phyloP scores from a whole-genome alignment of 1,284 basidiomycete species.

The Ceratobasidium sp. region DNA sequence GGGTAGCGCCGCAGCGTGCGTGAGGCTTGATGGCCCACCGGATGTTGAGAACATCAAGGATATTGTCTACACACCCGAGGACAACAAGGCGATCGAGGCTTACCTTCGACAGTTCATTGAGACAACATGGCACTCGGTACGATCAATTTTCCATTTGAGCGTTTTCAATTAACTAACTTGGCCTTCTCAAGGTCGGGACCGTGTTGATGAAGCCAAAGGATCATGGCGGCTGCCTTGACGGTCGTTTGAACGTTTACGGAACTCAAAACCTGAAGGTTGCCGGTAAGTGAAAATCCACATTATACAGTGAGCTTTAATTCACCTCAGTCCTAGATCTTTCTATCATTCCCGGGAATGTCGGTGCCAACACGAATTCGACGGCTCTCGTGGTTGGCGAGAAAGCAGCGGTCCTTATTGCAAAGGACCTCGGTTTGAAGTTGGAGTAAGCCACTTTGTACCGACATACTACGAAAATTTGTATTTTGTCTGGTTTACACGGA shows the following conservation, averaged over 20 bases:
- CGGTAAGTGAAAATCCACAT: constrained; percentile 44
- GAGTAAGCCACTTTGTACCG: no score
- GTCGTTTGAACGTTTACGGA: constrained; percentile 67
- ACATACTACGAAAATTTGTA: no score
- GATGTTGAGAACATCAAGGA: constrained; percentile 56
- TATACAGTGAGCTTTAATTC: not conserved
- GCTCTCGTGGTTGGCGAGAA: constrained; percentile 33
- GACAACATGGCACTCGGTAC: constrained; percentile 48
- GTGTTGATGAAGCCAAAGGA: constrained; percentile 69
- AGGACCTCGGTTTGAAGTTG: constrained; percentile 20
- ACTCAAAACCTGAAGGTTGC: constrained; percentile 64
- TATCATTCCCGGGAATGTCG: constrained; percentile 24
- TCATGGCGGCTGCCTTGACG: constrained; percentile 65
- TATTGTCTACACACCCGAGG: constrained; percentile 61
- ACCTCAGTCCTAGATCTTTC: constrained; percentile 16
- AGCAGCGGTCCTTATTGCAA: constrained; percentile 31
- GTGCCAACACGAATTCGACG: constrained; percentile 26
- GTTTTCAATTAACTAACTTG: not conserved
- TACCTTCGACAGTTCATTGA: constrained; percentile 50
- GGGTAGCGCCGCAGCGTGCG: constrained; percentile 55
- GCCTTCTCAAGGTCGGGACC: constrained; percentile 59
- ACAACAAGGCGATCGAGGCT: constrained; percentile 59
- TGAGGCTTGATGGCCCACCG: constrained; percentile 51
- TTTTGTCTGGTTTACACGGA: no score
- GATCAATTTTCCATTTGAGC: not conserved